phyloP scores from a whole-genome alignment of 1,284 basidiomycete genomes.

The Malassezia equina region DNA sequence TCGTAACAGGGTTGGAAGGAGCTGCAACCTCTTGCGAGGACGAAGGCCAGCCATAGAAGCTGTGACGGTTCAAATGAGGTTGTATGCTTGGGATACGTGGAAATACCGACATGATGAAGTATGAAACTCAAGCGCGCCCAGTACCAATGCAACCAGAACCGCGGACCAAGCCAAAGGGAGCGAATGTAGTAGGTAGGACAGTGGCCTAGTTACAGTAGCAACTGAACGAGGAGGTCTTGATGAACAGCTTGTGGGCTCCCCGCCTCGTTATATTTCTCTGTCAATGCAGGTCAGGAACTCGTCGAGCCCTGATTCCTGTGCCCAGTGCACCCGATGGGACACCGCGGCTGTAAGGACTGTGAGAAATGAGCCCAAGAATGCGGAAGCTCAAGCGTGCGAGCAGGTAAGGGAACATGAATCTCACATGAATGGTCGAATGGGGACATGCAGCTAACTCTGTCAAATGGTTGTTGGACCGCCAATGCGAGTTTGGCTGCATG shows the following conservation, averaged over 20 bases:
- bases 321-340: not conserved
- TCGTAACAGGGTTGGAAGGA: not conserved
- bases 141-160: not conserved
- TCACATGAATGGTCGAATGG: constrained; percentile 1
- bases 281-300: not conserved
- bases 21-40: not conserved
- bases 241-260: not conserved
- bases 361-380: constrained; percentile 2
- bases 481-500: not conserved
- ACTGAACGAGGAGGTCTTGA: not conserved
- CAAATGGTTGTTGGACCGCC: not conserved
- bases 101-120: not conserved
- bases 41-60: constrained; percentile 16
- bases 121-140: not conserved
- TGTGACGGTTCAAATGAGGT: constrained; percentile 8
- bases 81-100: not conserved
- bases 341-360: constrained; percentile 1
- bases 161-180: not conserved
- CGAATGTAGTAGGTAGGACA: constrained; percentile 2
- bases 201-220: not conserved
- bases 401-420: constrained; percentile 3
- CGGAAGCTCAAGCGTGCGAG: constrained; percentile 5
- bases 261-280: not conserved
- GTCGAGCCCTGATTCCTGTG: not conserved
- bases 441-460: not conserved